Conservation (phyloP, 2,329 filamentous ascomycete genomes). For the Bipolaris sorokiniana region DNA sequence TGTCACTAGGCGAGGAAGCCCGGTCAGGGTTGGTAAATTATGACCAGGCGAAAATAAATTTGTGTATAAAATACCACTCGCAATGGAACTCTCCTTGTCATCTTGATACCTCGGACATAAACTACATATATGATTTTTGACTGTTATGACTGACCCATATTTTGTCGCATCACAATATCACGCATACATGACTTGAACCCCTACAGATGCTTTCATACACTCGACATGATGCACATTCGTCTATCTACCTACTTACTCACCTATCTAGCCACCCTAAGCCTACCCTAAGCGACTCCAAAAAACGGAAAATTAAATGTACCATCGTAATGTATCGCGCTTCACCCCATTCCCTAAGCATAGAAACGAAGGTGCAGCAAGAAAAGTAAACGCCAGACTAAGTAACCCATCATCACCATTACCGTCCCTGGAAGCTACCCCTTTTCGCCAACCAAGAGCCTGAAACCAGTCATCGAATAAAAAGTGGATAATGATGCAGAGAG, state of each 20-base stretch:
- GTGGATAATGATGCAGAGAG: constrained; percentile 17
- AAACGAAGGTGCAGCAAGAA: neutral
- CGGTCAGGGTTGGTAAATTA: constrained; percentile 27
- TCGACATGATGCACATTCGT: neutral
- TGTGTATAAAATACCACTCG: constrained; percentile 13
- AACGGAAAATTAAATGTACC: neutral
- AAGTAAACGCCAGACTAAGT: neutral
- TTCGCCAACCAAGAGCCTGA: neutral
- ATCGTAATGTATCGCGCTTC: neutral
- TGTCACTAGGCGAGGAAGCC: constrained; percentile 30
- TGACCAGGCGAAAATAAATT: neutral
- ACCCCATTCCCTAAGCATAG: neutral
- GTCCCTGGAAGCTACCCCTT: neutral
- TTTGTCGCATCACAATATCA: neutral
- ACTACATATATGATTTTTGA: neutral
- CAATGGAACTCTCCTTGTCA: constrained; percentile 13
- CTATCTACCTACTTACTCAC: neutral
- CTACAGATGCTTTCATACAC: neutral
- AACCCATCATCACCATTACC: neutral
- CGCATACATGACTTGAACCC: neutral
- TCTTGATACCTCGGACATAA: neutral
- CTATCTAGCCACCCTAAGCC: neutral
- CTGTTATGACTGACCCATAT: neutral
- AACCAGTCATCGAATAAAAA: neutral
- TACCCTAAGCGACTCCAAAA: neutral